These are phyloP conservation scores for Botryotinia globosa DNA, from an alignment of 2,329 filamentous ascomycete genomes.

Conservation along the genomic window DNA sequence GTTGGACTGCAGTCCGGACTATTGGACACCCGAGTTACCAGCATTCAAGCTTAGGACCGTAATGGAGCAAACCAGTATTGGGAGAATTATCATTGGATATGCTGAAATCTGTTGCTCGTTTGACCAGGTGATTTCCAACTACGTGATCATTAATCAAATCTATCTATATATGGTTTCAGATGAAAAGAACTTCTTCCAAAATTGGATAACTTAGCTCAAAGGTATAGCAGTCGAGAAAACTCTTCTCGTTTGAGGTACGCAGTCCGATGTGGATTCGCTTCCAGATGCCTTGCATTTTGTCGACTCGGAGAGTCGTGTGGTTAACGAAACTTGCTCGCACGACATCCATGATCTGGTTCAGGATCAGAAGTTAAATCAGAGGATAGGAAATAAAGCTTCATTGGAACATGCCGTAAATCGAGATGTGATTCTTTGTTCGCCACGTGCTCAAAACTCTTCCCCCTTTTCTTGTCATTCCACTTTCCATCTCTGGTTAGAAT, in stretches of 20 bases:
- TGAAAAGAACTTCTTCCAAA: too few species aligned
- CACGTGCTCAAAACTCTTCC: background rate
- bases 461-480: background rate
- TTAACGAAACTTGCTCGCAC: background rate
- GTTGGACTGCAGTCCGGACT: too few species aligned
- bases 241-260: background rate
- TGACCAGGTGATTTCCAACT: too few species aligned
- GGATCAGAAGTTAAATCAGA: background rate
- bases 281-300: background rate
- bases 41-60: too few species aligned
- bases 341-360: background rate
- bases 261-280: background rate
- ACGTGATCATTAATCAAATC: too few species aligned
- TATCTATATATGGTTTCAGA: too few species aligned
- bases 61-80: too few species aligned
- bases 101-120: too few species aligned
- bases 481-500: background rate
- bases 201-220: background rate
- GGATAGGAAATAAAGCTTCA: background rate
- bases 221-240: background rate
- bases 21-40: too few species aligned
- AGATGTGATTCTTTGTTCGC: background rate
- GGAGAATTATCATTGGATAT: too few species aligned
- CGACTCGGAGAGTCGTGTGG: background rate
- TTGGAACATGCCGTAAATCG: background rate